Conservation (phyloP, 1,284 basidiomycete genomes). For the Cryptococcus sp. region DNA sequence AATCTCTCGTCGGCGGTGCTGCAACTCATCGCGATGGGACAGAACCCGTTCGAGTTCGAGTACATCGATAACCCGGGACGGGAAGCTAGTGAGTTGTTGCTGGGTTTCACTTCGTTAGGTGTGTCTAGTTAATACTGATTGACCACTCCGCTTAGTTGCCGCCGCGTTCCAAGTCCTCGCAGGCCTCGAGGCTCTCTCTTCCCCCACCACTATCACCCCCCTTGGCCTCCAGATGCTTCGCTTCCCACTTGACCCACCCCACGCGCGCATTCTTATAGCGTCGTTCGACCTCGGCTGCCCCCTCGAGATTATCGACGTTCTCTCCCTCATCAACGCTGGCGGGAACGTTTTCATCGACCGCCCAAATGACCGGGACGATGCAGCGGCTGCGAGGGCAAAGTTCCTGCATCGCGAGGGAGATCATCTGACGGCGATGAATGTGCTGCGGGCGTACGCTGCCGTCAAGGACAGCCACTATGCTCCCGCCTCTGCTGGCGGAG, state of each 20-base stretch:
- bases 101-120: neutral
- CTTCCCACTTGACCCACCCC: slow-evolving; percentile 80
- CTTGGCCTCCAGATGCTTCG: slow-evolving; percentile 73
- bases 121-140: too few species aligned
- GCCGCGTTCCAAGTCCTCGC: slow-evolving; percentile 71
- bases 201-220: slow-evolving; percentile 61
- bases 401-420: slow-evolving; percentile 85
- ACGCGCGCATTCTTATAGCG: slow-evolving; percentile 70
- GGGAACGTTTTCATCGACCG: slow-evolving; percentile 64
- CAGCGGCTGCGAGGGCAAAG: slow-evolving; percentile 64
- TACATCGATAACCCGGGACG: slow-evolving; percentile 79
- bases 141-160: slow-evolving; percentile 51
- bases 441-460: slow-evolving; percentile 67
- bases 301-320: slow-evolving; percentile 69
- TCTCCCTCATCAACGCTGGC: slow-evolving; percentile 69
- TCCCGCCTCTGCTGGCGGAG: neutral
- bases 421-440: slow-evolving; percentile 83
- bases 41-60: slow-evolving; percentile 71
- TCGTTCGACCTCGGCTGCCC: slow-evolving; percentile 68
- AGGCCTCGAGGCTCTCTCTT: slow-evolving; percentile 69
- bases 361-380: slow-evolving; percentile 64
- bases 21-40: slow-evolving; percentile 75
- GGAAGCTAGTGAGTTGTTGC: slow-evolving; percentile 59
- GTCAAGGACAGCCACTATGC: slow-evolving; percentile 53
- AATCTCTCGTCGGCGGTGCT: slow-evolving; percentile 77